phyloP scores from a whole-genome alignment of 1,139 yeast species.

The Geotrichum histeridarum region DNA sequence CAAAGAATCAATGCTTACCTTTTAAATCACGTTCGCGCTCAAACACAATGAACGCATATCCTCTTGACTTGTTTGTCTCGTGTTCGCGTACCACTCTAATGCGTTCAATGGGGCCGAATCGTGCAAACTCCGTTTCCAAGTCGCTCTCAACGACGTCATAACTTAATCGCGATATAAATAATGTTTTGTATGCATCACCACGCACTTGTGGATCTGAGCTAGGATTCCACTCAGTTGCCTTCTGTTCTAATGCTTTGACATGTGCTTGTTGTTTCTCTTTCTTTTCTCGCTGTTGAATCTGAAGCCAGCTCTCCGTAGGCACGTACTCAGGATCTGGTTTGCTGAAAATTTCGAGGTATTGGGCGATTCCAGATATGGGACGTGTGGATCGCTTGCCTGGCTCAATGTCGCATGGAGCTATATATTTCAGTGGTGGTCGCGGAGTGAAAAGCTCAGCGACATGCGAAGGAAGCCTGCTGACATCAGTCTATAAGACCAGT shows the following conservation, averaged over 20 bases:
- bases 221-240: slow-evolving; percentile 46
- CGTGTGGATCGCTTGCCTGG: slow-evolving; percentile 49
- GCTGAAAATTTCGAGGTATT: slow-evolving; percentile 38
- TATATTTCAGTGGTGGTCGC: slow-evolving; percentile 57
- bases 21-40: slow-evolving; percentile 55
- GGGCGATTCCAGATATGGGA: slow-evolving; percentile 50
- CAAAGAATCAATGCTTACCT: slow-evolving; percentile 23
- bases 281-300: slow-evolving; percentile 37
- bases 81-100: slow-evolving; percentile 62
- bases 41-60: slow-evolving; percentile 81
- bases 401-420: slow-evolving; percentile 52
- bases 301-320: slow-evolving; percentile 39
- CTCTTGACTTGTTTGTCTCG: slow-evolving; percentile 53
- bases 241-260: slow-evolving; percentile 35
- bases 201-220: slow-evolving; percentile 54
- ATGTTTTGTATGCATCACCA: slow-evolving; percentile 73
- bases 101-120: slow-evolving; percentile 66
- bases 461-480: slow-evolving; percentile 56
- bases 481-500: slow-evolving; percentile 35
- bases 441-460: slow-evolving; percentile 65
- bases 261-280: slow-evolving; percentile 33
- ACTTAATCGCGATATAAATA: slow-evolving; percentile 69
- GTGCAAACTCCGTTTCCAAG: slow-evolving; percentile 55
- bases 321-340: slow-evolving; percentile 36
- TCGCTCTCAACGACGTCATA: slow-evolving; percentile 67